These are phyloP conservation scores for Podaxis carcinomalis DNA, from an alignment of 768 basidiomycete species.

Conservation along the genomic window DNA sequence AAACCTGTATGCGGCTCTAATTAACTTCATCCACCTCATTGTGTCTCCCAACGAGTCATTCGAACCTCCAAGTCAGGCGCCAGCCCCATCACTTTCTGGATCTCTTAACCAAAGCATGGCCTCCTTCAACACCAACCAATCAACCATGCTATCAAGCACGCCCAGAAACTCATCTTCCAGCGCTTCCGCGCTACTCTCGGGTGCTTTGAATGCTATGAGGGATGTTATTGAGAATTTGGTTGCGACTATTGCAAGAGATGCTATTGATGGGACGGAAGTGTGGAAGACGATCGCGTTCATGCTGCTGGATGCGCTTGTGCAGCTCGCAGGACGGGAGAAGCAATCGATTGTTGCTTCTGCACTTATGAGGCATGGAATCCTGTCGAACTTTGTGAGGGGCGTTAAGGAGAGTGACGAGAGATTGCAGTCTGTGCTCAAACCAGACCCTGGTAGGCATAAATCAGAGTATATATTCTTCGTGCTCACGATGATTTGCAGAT, in stretches of 20 bases:
- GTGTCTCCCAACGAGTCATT: slow-evolving; percentile 23
- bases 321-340: slow-evolving; percentile 67
- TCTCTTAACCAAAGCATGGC: slow-evolving; percentile 21
- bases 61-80: slow-evolving; percentile 19
- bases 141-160: slow-evolving; percentile 23
- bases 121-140: slow-evolving; percentile 32
- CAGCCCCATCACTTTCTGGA: slow-evolving; percentile 28
- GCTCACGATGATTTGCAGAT: slow-evolving; percentile 40
- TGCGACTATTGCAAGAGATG: slow-evolving; percentile 76
- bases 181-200: slow-evolving; percentile 45
- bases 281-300: slow-evolving; percentile 97
- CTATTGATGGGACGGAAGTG: slow-evolving; percentile 91
- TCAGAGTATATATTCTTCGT: background rate
- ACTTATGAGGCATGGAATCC: slow-evolving; percentile 69
- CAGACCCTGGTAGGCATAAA: slow-evolving; percentile 74
- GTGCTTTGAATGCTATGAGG: slow-evolving; percentile 66
- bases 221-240: slow-evolving; percentile 69
- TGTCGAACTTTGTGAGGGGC: slow-evolving; percentile 77
- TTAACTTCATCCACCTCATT: slow-evolving; percentile 87
- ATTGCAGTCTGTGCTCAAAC: slow-evolving; percentile 73
- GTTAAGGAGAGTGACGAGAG: slow-evolving; percentile 79
- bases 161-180: slow-evolving; percentile 19
- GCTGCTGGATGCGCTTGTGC: slow-evolving; percentile 76
- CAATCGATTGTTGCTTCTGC: slow-evolving; percentile 55
- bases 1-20: slow-evolving; percentile 88